Conservation (phyloP, 148 eudicot species). For the Chenopodium album region DNA sequence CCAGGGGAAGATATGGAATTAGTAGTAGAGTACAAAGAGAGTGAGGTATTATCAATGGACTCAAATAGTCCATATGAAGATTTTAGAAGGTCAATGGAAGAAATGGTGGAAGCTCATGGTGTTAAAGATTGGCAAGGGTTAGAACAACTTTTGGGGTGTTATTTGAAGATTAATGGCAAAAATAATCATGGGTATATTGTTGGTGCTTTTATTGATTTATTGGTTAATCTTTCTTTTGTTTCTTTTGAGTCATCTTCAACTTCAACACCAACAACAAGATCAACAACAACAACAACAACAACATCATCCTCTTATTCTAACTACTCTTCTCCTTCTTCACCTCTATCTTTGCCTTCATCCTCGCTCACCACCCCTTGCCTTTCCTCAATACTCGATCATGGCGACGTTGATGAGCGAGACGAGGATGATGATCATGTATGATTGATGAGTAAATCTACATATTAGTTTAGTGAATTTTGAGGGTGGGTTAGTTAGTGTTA, state of each 20-base stretch:
- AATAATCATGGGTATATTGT: slow-evolving; percentile 68
- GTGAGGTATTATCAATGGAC: slow-evolving; percentile 57
- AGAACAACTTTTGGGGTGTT: slow-evolving; percentile 66
- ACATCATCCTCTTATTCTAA: slow-evolving; percentile 34
- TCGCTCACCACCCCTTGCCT: slow-evolving; percentile 50
- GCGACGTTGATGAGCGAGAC: slow-evolving; percentile 37
- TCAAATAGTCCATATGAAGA: slow-evolving; percentile 63
- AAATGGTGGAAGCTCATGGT: slow-evolving; percentile 81
- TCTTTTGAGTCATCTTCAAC: slow-evolving; percentile 25
- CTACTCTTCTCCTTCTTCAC: slow-evolving; percentile 36
- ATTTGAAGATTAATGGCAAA: slow-evolving; percentile 55
- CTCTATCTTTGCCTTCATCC: slow-evolving; percentile 44
- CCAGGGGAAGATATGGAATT: background rate
- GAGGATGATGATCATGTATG: slow-evolving; percentile 9
- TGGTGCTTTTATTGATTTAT: slow-evolving; percentile 77
- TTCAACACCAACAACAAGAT: background rate
- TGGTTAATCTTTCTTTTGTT: slow-evolving; percentile 36
- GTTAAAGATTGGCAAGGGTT: slow-evolving; percentile 59
- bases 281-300: slow-evolving; percentile 20
- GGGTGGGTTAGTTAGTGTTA: background rate
- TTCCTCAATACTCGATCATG: slow-evolving; percentile 46
- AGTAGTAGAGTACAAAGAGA: slow-evolving; percentile 28
- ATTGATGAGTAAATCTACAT: background rate
- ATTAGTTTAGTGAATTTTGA: background rate
- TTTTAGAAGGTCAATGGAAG: slow-evolving; percentile 75